Percentiles rank a stretch among this genome's conserved stretches.
Evolutionary conservation across 495 filamentous ascomycete genomes (phyloP).

Genomic region (Tuber brumale): DNA sequence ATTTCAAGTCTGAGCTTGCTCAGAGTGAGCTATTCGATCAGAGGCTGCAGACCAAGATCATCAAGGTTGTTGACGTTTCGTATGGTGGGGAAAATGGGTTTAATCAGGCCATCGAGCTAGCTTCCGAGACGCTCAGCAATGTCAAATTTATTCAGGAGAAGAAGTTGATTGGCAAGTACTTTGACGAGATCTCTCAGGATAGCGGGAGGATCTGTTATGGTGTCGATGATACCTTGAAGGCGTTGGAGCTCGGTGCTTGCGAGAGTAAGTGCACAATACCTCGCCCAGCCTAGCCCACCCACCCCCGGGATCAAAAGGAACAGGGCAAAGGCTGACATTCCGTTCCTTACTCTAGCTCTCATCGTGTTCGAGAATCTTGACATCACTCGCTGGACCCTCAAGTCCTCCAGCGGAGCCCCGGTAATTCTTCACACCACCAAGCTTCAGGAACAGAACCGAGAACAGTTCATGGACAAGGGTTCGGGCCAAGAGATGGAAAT

Average conservation of each 20-base stretch:
- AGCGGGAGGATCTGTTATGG: slow-evolving; percentile 94
- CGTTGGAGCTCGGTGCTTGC: slow-evolving; percentile 89
- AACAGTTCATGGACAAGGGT: slow-evolving; percentile 86
- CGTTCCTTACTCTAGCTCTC: slow-evolving; percentile 45
- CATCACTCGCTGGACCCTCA: slow-evolving; percentile 81
- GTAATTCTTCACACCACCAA: slow-evolving; percentile 83
- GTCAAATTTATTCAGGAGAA: slow-evolving; percentile 99
- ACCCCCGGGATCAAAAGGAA: background rate
- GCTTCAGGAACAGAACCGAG: slow-evolving; percentile 68
- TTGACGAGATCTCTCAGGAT: slow-evolving; percentile 96
- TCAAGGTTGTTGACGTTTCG: slow-evolving; percentile 97
- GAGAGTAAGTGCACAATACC: slow-evolving; percentile 52
- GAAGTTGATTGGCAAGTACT: slow-evolving; percentile 97
- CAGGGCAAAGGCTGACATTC: slow-evolving; percentile 8
- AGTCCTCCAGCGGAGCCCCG: slow-evolving; percentile 62
- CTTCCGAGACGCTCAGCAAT: slow-evolving; percentile 91
- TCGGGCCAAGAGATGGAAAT: slow-evolving; percentile 96
- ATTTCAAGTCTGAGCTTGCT: slow-evolving; percentile 99
- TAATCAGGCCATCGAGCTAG: slow-evolving; percentile 96
- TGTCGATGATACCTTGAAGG: slow-evolving; percentile 94
- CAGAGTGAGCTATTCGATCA: slow-evolving; percentile 95
- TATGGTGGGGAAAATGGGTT: slow-evolving; percentile 99
- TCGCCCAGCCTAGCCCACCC: background rate
- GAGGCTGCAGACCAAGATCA: slow-evolving; percentile 86
- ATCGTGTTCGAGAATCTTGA: slow-evolving; percentile 99